Evolutionary conservation across 208 protist genomes (phyloP), one percentile per base, ranked within the genome.

Genomic region (Novymonas esmeraldas): DNA sequence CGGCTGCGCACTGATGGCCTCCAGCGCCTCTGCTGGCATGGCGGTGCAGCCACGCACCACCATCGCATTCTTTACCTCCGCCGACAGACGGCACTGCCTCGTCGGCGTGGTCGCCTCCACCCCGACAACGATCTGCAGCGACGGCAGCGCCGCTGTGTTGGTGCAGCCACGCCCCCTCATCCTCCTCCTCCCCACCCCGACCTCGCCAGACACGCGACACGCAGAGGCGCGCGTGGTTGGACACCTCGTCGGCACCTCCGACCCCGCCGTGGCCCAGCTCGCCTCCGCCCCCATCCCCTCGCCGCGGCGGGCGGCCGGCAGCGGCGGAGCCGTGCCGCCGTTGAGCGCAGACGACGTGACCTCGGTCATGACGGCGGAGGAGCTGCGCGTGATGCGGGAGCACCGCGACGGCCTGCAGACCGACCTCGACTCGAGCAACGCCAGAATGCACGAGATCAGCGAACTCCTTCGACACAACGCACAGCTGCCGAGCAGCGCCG

Each of bases 401-500:
- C 76, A 79, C 7, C 71, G 81, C 9, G 49, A 52, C 18, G 46
- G 66, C 14, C 66, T 87, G 2, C 24, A 56, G 20, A 33, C 29
- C 3, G 81, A 79, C 49, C 36, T 80, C 28, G 70, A 65, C 11
- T 73, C 77, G 14, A 81, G 77, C 54, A 49, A 59, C 39, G 62
- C 66, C 6, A 76, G 81, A 16, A 57, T 87, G 29, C 44, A 52
- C 0, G 81, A 76, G 29, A 64, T 87, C 22, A 59, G 72, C 34
- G 48, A 26, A 18, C 51, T 62, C 14, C 39, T 73, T 31, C 38
- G 33, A 0, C 36, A 59, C 22, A 24, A 54, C 7, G 34, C 31
- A 5, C 29, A 20, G 4, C 18, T n/a, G 24, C 14, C 29, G 41
- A 36, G 11, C 22, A 49, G 18, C 52, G n/a, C 20, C 34, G 22